Percentiles rank a stretch among this genome's conserved stretches.
Conservation (phyloP, 23 red algal species). For the Cyanidioschyzon merolae region DNA sequence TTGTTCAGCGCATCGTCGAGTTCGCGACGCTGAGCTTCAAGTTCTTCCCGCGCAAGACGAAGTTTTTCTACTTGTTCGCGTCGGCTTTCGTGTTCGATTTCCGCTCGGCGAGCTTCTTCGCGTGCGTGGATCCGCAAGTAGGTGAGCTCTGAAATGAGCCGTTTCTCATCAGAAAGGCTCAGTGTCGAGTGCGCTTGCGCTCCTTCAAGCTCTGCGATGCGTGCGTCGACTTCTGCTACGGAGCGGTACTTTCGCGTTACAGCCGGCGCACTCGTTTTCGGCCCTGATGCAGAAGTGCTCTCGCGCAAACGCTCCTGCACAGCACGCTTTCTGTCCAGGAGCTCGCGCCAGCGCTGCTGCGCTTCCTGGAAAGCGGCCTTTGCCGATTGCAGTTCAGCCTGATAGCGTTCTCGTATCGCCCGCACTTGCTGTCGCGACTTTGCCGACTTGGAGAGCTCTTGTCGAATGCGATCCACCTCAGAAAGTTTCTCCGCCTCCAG, state of each 20-base stretch:
- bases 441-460: neutral
- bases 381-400: neutral
- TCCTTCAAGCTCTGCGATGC: neutral
- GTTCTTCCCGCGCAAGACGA: neutral
- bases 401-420: neutral
- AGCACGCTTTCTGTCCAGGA: neutral
- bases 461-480: neutral
- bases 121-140: constrained; percentile 1
- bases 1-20: neutral
- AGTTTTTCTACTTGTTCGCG: neutral
- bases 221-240: constrained; percentile 2
- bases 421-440: neutral
- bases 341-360: neutral
- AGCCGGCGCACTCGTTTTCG: neutral
- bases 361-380: neutral
- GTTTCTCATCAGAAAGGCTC: constrained; percentile 12
- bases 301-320: constrained; percentile 6
- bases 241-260: neutral
- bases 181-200: constrained; percentile 11
- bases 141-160: neutral
- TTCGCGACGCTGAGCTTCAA: neutral
- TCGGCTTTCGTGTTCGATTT: neutral
- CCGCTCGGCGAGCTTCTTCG: neutral
- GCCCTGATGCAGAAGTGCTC: neutral
- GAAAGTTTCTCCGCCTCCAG: neutral